Conservation (phyloP, 306 rosid genomes). For the Quercus engelmannii region DNA sequence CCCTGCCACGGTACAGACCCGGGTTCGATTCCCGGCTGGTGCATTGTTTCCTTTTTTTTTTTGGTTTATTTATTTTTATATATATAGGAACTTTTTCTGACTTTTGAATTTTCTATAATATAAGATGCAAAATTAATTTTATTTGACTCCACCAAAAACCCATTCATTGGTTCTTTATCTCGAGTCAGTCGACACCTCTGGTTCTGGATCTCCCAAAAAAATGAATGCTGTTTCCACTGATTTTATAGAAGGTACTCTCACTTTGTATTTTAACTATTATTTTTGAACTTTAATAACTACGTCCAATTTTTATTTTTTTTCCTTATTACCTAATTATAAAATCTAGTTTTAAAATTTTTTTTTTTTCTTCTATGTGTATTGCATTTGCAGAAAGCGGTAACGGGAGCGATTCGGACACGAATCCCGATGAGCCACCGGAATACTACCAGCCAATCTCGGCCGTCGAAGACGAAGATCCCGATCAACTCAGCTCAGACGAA, state of each 20-base stretch:
- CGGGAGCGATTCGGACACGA: constrained; percentile 81
- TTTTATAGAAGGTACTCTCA: constrained; percentile 40
- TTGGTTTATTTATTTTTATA: no score
- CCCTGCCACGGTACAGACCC: constrained; percentile 14
- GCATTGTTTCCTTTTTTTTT: not conserved
- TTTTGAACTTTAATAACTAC: not conserved
- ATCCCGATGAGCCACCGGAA: constrained; percentile 47
- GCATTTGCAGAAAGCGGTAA: constrained; percentile 36
- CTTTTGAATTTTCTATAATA: no score
- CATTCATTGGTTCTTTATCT: not conserved
- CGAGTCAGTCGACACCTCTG: not conserved
- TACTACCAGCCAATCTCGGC: constrained; percentile 75
- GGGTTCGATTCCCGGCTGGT: constrained; percentile 24
- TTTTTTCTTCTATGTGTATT: not conserved
- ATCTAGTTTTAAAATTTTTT: not conserved
- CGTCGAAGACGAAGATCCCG: constrained; percentile 38
- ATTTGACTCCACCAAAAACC: not conserved
- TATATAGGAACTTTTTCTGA: no score
- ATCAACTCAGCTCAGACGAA: constrained; percentile 30
- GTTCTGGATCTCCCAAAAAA: not conserved
- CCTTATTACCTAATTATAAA: not conserved
- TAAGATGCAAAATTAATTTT: no score
- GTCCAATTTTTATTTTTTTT: not conserved
- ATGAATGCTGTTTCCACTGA: constrained; percentile 44
- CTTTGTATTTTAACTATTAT: not conserved